phyloP scores from a whole-genome alignment of 225 moss, liverwort and hornwort genomes.

The Asterella californica region DNA sequence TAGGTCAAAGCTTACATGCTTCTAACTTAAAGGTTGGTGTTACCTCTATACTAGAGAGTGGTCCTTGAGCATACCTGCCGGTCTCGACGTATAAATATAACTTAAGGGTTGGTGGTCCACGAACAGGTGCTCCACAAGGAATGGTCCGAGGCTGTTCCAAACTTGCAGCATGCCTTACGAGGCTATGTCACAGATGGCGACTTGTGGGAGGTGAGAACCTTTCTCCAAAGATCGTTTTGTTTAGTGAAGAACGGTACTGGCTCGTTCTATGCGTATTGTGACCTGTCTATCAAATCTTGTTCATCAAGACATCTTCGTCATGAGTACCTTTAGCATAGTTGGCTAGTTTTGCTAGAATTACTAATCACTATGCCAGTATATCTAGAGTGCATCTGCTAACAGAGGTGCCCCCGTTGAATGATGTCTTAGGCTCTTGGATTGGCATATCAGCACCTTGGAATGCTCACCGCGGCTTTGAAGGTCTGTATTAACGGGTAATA shows the following conservation, averaged over 20 bases:
- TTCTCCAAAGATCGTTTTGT: background rate
- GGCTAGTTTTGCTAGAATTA: background rate
- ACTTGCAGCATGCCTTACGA: slow-evolving; percentile 94
- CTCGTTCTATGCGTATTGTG: background rate
- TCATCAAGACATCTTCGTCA: background rate
- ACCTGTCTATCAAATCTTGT: background rate
- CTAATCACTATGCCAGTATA: background rate
- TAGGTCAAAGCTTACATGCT: background rate
- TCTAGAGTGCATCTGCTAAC: background rate
- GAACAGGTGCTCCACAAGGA: slow-evolving; percentile 76
- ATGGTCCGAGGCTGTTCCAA: slow-evolving; percentile 84
- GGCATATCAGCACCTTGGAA: slow-evolving; percentile 96
- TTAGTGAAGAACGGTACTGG: background rate
- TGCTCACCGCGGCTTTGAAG: slow-evolving; percentile 98
- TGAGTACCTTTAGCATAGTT: background rate
- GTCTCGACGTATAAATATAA: too few species aligned
- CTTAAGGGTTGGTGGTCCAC: background rate
- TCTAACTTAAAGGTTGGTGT: background rate
- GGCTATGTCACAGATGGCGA: slow-evolving; percentile 78
- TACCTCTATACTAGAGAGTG: too few species aligned
- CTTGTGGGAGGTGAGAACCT: slow-evolving; percentile 79
- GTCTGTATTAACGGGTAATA: slow-evolving; percentile 24
- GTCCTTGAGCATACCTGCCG: too few species aligned
- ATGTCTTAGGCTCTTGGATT: slow-evolving; percentile 80
- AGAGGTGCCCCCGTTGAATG: background rate